Evolutionary conservation across 2,329 filamentous ascomycete genomes (phyloP), one percentile per base, ranked within the genome.

Genomic region (Botrytis aclada): DNA sequence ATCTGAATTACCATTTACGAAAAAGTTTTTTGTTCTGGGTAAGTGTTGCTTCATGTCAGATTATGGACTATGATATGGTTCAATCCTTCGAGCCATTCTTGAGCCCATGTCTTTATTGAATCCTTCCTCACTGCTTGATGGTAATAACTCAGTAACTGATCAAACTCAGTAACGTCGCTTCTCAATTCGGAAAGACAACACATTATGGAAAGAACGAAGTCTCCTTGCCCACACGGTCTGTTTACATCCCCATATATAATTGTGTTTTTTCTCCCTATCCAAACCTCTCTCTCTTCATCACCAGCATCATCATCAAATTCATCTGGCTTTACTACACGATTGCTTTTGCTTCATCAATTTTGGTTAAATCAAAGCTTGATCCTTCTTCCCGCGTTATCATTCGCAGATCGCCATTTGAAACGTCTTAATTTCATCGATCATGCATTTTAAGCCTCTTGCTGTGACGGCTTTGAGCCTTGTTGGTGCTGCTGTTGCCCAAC

Each of bases 401-500:
- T 5, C 10, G 25, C 20, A 41, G 10, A 41, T 41, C 22, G 1
- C 22, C 10, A 14, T 41, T 67, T 8, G 10, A 29, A 29, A 0
- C 10, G 12, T 32, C 47, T 25, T 41, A 14, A 10, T 20, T 51
- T 29, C 22, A 47, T 25, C 14, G 25, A 74, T 14, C 41, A 80
- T 80, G 79, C 69, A 75, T 73, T 76, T 78, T 73, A 77, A 75
- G 60, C 39, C 71, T 73, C 72, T 80, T 69, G 69, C 73, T 32
- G 43, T 76, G 16, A 72, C 70, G 8, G 73, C 75, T 18, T 66
- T 72, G 16, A 70, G 73, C 43, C 47, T 62, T 32, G 22, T 65
- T 9, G 71, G 70, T 25, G 51, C 63, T 12, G 77, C 71, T 34
- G 70, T 77, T 41, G 78, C 80, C 47, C 85, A 88, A 80, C 84